Conservation (phyloP, 2,329 filamentous ascomycete genomes). For the Diaporthe batatas region DNA sequence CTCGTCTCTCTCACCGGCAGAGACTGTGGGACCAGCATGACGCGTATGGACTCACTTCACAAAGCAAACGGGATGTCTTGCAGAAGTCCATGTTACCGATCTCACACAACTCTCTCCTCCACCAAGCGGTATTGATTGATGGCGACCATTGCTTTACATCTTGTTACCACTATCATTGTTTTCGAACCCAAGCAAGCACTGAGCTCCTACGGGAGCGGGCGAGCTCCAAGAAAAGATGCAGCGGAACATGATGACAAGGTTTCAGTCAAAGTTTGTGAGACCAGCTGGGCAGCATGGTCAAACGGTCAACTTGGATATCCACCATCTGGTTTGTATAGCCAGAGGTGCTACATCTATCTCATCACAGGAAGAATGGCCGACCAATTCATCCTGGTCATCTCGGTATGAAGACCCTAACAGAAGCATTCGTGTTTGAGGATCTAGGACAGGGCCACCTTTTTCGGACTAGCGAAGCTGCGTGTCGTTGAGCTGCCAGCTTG, state of each 20-base stretch:
- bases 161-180: neutral
- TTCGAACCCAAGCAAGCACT: neutral
- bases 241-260: neutral
- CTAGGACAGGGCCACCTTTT: neutral
- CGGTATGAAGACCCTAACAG: neutral
- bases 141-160: neutral
- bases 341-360: neutral
- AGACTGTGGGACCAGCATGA: neutral
- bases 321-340: neutral
- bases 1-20: neutral
- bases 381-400: neutral
- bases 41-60: neutral
- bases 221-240: neutral
- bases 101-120: too few species aligned
- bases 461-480: neutral
- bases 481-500: neutral
- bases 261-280: neutral
- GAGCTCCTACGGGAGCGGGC: neutral
- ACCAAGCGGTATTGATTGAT: too few species aligned
- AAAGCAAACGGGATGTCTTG: neutral
- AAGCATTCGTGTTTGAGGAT: neutral
- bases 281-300: neutral
- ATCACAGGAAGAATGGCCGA: neutral
- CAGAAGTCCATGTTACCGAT: neutral
- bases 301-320: neutral